A percentile compares a stretch with the other conserved stretches of the same genome.
Conservation (phyloP, 257 asterid genomes). For the Verbascum thapsus region DNA sequence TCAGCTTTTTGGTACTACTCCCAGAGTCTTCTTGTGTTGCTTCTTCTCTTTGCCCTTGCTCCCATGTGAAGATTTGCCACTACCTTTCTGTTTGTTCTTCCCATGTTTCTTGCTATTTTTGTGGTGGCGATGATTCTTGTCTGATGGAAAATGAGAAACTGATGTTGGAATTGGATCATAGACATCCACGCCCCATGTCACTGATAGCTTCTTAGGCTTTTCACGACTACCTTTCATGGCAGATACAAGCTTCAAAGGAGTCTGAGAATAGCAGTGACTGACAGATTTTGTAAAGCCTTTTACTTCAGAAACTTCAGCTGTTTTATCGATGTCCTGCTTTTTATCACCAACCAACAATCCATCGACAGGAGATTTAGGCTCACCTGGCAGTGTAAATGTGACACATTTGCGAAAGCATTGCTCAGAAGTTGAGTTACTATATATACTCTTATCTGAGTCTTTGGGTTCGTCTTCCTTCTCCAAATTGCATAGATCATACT, state of each 20-base stretch:
- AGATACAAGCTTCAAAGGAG: slow-evolving; percentile 44
- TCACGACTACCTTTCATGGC: slow-evolving; percentile 61
- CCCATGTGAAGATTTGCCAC: slow-evolving; percentile 56
- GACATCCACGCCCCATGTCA: slow-evolving; percentile 62
- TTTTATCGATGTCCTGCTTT: slow-evolving; percentile 14
- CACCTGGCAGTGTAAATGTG: slow-evolving; percentile 27
- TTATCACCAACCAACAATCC: slow-evolving; percentile 20
- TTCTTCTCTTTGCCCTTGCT: slow-evolving; percentile 68
- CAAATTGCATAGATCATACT: slow-evolving; percentile 14
- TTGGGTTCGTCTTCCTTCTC: slow-evolving; percentile 29
- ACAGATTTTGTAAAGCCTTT: slow-evolving; percentile 30
- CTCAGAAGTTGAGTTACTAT: slow-evolving; percentile 18
- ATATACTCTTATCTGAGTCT: slow-evolving; percentile 16
- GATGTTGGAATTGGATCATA: slow-evolving; percentile 61
- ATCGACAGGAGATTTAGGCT: slow-evolving; percentile 21
- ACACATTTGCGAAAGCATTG: slow-evolving; percentile 30
- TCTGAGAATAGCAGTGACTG: slow-evolving; percentile 33
- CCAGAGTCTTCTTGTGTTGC: slow-evolving; percentile 54
- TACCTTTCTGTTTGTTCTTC: slow-evolving; percentile 57
- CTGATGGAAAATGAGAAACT: slow-evolving; percentile 60
- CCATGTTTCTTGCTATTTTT: slow-evolving; percentile 53
- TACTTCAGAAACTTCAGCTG: slow-evolving; percentile 20
- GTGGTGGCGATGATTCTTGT: slow-evolving; percentile 47
- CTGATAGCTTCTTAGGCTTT: slow-evolving; percentile 43
- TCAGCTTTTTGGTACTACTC: slow-evolving; percentile 36